Base-by-base conservation (phyloP, 2,329 filamentous ascomycete species). In the Zymoseptoria brevis region DNA sequence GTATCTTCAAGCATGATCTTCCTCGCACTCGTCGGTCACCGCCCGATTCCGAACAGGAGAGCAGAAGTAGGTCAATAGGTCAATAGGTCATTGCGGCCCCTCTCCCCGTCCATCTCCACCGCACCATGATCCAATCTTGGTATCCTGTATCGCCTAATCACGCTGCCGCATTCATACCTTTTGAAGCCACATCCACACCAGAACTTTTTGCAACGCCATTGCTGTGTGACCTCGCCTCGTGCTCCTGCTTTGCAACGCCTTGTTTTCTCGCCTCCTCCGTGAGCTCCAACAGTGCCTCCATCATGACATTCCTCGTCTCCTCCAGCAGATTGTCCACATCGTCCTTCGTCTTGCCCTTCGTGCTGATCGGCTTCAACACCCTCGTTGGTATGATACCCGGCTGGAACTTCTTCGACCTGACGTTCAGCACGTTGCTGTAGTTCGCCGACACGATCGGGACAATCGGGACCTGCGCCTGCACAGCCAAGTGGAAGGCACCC, bases 401-500 rank as follows among this genome's bases (percentile, higher is more conserved):
- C 16, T 63, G 62, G 60, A 79, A 78, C 4, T 68, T 67, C 69
- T 73, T 75, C 63, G 66, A 71, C 72, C 77, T 76, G 19, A 78
- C 65, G 60, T 78, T 76, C 35, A 81, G 61, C 2, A 81, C 72
- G 60, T 80, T 73, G 61, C 67, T 72, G 67, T 81, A 81, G 66
- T 80, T 81, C 19, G 77, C 79, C n/a, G 75, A 73, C 2, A 80
- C 79, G 41, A 95, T 82, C 0, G 94, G 94, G 3, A 99, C 87
- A 68, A 99, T 89, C 24, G 92, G 92, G 5, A 96, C 94, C 65
- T 90, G 88, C 1, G 93, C 93, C 79, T 97, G 89, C 19, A 99
- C 84, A 52, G 94, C 94, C 35, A 99, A 82, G 74, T 99, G 93
- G 76, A 99, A 99, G 53, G 93, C 94, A 60, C 94, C 94, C 80